phyloP scores from a whole-genome alignment of 371 early-diverging fungal species.

The Nematocida major region DNA sequence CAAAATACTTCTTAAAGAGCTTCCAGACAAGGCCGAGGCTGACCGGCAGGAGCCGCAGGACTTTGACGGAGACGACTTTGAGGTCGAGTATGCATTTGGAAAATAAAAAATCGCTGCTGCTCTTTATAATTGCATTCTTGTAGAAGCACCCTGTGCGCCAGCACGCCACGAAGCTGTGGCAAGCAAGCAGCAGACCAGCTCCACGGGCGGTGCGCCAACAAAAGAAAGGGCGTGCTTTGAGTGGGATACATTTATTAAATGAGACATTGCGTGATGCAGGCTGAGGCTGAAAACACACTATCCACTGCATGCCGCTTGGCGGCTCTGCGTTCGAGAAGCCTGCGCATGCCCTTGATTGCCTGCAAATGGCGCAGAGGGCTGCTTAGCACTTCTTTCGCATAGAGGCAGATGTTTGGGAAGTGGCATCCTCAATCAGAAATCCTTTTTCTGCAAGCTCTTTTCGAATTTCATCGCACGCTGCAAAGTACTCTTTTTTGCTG shows the following conservation, averaged over 20 bases:
- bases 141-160: neutral
- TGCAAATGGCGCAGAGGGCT: no score
- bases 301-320: no score
- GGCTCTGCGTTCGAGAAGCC: no score
- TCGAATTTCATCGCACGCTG: conserved; percentile 60
- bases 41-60: conserved; percentile 7
- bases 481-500: conserved; percentile 43
- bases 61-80: conserved; percentile 22
- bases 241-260: no score
- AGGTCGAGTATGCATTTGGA: conserved; percentile 31
- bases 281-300: no score
- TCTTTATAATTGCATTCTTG: neutral
- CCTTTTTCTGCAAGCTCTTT: conserved; percentile 51
- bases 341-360: no score
- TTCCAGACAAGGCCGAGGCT: conserved; percentile 9
- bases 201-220: no score
- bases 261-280: no score
- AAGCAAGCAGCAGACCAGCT: no score
- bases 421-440: conserved; percentile 62
- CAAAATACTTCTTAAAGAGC: conserved; percentile 55
- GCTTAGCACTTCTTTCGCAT: conserved; percentile 31
- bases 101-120: neutral
- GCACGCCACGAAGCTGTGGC: no score
- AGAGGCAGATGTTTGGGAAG: conserved; percentile 18
- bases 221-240: no score